These are phyloP conservation scores for Wickerhamomyces queroliae DNA, from an alignment of 805 yeast species.

Conservation along the genomic window DNA sequence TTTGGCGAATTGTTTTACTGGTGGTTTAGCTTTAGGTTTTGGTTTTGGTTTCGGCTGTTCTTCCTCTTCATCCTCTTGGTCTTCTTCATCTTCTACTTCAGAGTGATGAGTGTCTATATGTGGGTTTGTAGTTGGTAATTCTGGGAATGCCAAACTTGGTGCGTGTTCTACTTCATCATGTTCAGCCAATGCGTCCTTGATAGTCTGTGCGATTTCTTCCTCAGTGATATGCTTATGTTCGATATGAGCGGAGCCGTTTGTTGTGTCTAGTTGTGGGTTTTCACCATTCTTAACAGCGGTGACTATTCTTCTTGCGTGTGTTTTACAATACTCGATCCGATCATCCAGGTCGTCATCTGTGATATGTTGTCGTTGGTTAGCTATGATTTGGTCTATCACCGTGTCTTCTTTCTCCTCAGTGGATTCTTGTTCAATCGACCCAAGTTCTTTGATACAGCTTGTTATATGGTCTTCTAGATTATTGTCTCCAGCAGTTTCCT, in stretches of 20 bases:
- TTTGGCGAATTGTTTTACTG: constrained; percentile 1
- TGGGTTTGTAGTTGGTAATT: constrained; percentile 5
- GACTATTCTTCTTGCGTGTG: constrained; percentile 1
- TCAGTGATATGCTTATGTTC: constrained; percentile 2
- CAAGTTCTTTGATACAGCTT: neutral
- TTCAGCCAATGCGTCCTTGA: constrained; percentile 4
- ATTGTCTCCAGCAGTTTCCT: too few relatives aligned
- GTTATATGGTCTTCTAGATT: constrained; percentile 1
- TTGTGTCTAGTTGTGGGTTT: constrained; percentile 1
- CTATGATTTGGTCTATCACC: constrained; percentile 3
- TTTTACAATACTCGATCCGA: constrained; percentile 6
- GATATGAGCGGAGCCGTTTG: neutral
- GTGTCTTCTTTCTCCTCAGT: constrained; percentile 5
- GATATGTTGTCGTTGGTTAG: constrained; percentile 2
- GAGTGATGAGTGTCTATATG: neutral
- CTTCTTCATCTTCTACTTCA: neutral
- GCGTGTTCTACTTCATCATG: constrained; percentile 2
- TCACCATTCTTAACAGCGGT: constrained; percentile 3
- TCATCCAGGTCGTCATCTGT: constrained; percentile 8
- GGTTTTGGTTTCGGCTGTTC: constrained; percentile 1
- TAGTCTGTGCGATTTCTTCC: constrained; percentile 7
- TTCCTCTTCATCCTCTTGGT: neutral
- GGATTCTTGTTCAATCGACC: neutral
- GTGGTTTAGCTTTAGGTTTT: neutral
- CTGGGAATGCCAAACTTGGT: constrained; percentile 4